Evolutionary conservation across 1,284 basidiomycete species (phyloP).

Genomic region (Moesziomyces aphidis): DNA sequence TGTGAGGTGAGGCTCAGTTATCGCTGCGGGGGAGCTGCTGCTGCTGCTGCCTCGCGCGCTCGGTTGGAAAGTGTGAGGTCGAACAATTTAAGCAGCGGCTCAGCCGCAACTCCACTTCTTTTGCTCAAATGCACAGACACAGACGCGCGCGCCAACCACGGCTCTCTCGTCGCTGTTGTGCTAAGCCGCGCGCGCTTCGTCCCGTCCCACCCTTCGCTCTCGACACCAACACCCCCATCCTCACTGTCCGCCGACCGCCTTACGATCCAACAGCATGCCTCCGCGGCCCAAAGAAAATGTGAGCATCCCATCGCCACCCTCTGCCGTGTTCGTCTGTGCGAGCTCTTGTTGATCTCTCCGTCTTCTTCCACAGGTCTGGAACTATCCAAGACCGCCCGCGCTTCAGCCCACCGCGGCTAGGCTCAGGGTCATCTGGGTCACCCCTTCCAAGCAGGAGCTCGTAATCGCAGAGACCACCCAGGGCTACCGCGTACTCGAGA

Average conservation of each 20-base stretch:
- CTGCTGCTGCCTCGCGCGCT: no score
- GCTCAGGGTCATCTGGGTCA: slow-evolving; percentile 59
- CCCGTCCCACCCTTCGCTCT: not conserved
- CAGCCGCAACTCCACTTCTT: not conserved
- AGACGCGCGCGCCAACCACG: not conserved
- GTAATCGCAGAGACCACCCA: slow-evolving; percentile 60
- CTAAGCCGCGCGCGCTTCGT: not conserved
- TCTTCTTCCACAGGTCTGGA: slow-evolving; percentile 48
- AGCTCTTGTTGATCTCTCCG: not conserved
- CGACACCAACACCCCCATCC: no score
- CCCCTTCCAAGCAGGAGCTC: slow-evolving; percentile 51
- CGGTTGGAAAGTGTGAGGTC: no score
- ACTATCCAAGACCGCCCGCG: slow-evolving; percentile 63
- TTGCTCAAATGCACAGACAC: not conserved
- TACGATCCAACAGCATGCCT: slow-evolving; percentile 22
- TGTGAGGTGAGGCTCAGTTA: no score
- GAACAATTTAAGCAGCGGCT: not conserved
- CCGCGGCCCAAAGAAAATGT: slow-evolving; percentile 52
- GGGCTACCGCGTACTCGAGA: slow-evolving; percentile 64
- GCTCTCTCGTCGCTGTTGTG: no score
- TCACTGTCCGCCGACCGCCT: no score
- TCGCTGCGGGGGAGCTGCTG: no score
- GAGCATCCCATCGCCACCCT: slow-evolving; percentile 2
- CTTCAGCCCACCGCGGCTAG: slow-evolving; percentile 53
- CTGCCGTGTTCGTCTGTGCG: not conserved